Percentiles rank a stretch among this genome's conserved stretches.
Evolutionary conservation across 352 stramenopile species (phyloP).

Genomic region (Pythium chondricola): DNA sequence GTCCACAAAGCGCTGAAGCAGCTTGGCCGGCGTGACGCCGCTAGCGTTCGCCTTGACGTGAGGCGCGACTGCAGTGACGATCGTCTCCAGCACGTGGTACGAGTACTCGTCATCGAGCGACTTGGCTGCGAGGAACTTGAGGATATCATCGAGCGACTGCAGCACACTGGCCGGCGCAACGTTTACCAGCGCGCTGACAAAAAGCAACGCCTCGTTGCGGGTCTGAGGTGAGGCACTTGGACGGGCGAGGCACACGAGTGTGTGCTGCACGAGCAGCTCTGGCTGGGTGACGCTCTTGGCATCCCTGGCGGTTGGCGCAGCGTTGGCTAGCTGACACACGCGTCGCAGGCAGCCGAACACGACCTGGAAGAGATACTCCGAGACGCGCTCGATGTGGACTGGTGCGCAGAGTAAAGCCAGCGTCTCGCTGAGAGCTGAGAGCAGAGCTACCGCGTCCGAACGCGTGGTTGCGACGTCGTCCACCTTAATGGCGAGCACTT

Average conservation of each 20-base stretch:
- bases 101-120: slow-evolving; percentile 82
- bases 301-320: slow-evolving; percentile 1
- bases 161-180: slow-evolving; percentile 70
- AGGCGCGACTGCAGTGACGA: slow-evolving; percentile 71
- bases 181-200: slow-evolving; percentile 74
- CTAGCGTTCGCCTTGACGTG: slow-evolving; percentile 41
- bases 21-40: slow-evolving; percentile 59
- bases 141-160: slow-evolving; percentile 68
- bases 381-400: slow-evolving; percentile 45
- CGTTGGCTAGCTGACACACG: slow-evolving; percentile 42
- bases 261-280: slow-evolving; percentile 74
- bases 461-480: slow-evolving; percentile 24
- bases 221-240: slow-evolving; percentile 71
- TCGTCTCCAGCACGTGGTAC: slow-evolving; percentile 83
- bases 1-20: slow-evolving; percentile 72
- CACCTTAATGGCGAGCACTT: slow-evolving; percentile 71
- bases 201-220: slow-evolving; percentile 75
- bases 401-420: slow-evolving; percentile 49
- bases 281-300: slow-evolving; percentile 38
- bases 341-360: slow-evolving; percentile 71
- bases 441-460: slow-evolving; percentile 20
- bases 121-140: slow-evolving; percentile 62
- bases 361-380: slow-evolving; percentile 79
- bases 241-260: slow-evolving; percentile 52
- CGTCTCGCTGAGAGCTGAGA: slow-evolving; percentile 52